Percentiles rank a stretch among this genome's conserved stretches.
Conservation (phyloP, 306 rosid genomes). For the Glycine tomentella region DNA sequence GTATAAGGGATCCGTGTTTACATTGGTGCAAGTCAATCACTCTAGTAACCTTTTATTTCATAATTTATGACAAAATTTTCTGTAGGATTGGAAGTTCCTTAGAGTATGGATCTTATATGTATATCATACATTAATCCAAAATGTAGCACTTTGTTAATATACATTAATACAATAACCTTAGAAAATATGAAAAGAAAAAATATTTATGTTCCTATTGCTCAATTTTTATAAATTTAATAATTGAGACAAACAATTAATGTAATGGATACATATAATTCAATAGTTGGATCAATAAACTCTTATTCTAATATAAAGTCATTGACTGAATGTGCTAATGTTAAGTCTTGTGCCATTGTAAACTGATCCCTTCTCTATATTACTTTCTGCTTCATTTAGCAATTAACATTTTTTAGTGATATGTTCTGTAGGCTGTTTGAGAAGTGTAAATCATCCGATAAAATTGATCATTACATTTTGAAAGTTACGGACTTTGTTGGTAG, state of each 20-base stretch:
- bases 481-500: conserved; percentile 64
- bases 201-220: background rate
- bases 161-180: background rate
- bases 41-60: background rate
- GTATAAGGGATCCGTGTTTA: background rate
- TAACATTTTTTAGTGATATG: conserved; percentile 35
- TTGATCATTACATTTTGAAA: conserved; percentile 58
- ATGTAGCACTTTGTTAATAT: background rate
- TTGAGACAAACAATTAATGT: background rate
- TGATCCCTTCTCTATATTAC: background rate
- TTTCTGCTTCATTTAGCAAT: conserved; percentile 36
- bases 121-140: background rate
- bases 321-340: background rate
- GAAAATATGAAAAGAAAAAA: background rate
- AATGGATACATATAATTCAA: background rate
- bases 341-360: background rate
- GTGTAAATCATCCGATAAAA: conserved; percentile 51
- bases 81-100: background rate
- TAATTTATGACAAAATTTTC: background rate
- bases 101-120: background rate
- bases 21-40: background rate
- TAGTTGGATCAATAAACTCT: background rate
- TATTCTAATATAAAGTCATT: background rate
- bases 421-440: conserved; percentile 61
- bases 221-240: background rate